phyloP scores from a whole-genome alignment of 768 basidiomycete species.

The Calocybe cyanea region DNA sequence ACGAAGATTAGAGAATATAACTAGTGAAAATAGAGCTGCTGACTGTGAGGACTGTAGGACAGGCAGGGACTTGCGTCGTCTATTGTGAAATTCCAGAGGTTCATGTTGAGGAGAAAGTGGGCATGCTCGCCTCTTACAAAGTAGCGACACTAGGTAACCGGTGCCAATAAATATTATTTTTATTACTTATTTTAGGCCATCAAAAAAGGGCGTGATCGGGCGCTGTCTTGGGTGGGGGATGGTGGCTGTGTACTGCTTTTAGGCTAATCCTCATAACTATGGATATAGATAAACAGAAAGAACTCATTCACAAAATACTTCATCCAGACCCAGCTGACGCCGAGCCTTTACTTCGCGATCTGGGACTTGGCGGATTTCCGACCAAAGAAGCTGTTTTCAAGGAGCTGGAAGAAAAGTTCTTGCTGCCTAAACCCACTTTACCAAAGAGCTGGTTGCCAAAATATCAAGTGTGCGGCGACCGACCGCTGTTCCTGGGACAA shows the following conservation, averaged over 20 bases:
- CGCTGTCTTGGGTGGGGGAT: neutral
- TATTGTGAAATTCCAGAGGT: slow-evolving; percentile 18
- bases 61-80: slow-evolving; percentile 18
- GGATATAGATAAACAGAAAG: slow-evolving; percentile 27
- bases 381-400: slow-evolving; percentile 55
- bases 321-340: slow-evolving; percentile 38
- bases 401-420: slow-evolving; percentile 71
- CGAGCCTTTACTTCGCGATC: slow-evolving; percentile 41
- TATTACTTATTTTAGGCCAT: slow-evolving; percentile 5
- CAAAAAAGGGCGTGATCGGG: slow-evolving; percentile 5
- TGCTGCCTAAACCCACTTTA: slow-evolving; percentile 64
- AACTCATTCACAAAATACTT: slow-evolving; percentile 45
- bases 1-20: neutral
- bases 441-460: slow-evolving; percentile 70
- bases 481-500: slow-evolving; percentile 5
- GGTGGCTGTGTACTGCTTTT: slow-evolving; percentile 13
- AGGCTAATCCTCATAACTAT: slow-evolving; percentile 18
- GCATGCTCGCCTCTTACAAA: slow-evolving; percentile 10
- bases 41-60: slow-evolving; percentile 15
- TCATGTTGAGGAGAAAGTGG: slow-evolving; percentile 13
- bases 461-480: slow-evolving; percentile 73
- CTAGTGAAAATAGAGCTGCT: neutral
- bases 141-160: neutral
- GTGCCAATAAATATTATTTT: neutral
- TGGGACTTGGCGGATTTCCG: slow-evolving; percentile 57